Percentiles rank a stretch among this genome's conserved stretches.
These are phyloP conservation scores for Sclerotinia borealis DNA, from an alignment of 2,329 filamentous ascomycete species.

Conservation along the genomic window DNA sequence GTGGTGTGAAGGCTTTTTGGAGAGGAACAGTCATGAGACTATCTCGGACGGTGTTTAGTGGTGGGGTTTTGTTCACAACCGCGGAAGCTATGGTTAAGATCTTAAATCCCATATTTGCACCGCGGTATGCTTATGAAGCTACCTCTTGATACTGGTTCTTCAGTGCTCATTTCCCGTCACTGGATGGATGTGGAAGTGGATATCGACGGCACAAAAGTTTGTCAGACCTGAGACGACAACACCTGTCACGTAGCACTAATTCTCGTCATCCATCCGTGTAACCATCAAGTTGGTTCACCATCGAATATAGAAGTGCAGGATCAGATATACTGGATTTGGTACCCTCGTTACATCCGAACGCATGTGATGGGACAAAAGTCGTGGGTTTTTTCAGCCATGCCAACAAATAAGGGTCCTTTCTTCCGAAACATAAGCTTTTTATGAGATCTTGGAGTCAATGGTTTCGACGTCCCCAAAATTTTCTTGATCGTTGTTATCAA, in stretches of 20 bases:
- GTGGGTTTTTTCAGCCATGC: not conserved
- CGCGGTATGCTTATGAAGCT: not conserved
- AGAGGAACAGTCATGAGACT: conserved; percentile 63
- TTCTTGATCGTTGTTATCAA: not conserved
- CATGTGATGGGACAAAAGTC: not conserved
- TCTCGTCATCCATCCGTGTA: not conserved
- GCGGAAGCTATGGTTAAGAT: conserved; percentile 19
- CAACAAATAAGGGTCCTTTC: not conserved
- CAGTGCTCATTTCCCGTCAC: not conserved
- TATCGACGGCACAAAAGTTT: not conserved
- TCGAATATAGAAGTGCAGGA: not conserved
- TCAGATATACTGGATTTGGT: not conserved
- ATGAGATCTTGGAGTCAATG: not conserved
- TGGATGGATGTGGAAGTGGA: not conserved
- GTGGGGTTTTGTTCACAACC: conserved; percentile 38
- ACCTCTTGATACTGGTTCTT: not conserved
- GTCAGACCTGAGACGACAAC: not conserved
- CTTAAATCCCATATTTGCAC: conserved; percentile 16
- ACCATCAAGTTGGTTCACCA: not conserved
- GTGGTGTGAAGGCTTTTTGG: conserved; percentile 58
- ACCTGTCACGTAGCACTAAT: conserved; percentile 3
- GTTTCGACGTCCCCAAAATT: not conserved
- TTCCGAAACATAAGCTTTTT: not conserved
- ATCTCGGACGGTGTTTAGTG: conserved; percentile 56
- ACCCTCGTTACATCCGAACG: not conserved